A percentile compares a stretch with the other conserved stretches of the same genome.
phyloP scores from a whole-genome alignment of 192 early-diverging fungal genomes.

The Coemansia asiatica region DNA sequence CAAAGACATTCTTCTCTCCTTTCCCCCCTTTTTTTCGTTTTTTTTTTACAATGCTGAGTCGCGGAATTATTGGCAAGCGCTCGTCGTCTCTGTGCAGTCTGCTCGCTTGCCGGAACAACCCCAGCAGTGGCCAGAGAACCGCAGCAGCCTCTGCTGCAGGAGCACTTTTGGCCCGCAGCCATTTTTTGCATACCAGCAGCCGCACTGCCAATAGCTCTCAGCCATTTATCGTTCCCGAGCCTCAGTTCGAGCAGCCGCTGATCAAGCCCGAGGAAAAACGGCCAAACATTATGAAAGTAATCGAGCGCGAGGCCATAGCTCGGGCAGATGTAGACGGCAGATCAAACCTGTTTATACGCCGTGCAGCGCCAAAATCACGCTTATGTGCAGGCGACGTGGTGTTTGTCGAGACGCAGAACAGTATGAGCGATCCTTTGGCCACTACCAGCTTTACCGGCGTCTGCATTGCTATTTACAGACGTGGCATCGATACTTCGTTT shows the following conservation, averaged over 20 bases:
- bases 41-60: background rate
- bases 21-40: too few species aligned
- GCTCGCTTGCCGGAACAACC: too few species aligned
- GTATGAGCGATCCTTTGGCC: constrained; percentile 47
- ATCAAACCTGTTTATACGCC: constrained; percentile 62
- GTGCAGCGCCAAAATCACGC: constrained; percentile 57
- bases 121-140: too few species aligned
- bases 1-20: background rate
- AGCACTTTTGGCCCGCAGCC: background rate
- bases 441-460: constrained; percentile 71
- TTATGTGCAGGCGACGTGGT: constrained; percentile 64
- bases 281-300: constrained; percentile 66
- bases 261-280: constrained; percentile 36
- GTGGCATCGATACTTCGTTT: constrained; percentile 73
- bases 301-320: constrained; percentile 62
- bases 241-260: constrained; percentile 47
- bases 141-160: too few species aligned
- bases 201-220: background rate
- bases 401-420: constrained; percentile 67
- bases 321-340: constrained; percentile 62
- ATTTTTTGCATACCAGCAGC: background rate
- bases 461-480: constrained; percentile 70
- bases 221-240: constrained; percentile 52
- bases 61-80: background rate
- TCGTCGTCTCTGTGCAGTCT: background rate